Evolutionary conservation across 1,284 basidiomycete species (phyloP), one percentile per base, ranked within the genome.

Genomic region (Cryptococcus hybrid): DNA sequence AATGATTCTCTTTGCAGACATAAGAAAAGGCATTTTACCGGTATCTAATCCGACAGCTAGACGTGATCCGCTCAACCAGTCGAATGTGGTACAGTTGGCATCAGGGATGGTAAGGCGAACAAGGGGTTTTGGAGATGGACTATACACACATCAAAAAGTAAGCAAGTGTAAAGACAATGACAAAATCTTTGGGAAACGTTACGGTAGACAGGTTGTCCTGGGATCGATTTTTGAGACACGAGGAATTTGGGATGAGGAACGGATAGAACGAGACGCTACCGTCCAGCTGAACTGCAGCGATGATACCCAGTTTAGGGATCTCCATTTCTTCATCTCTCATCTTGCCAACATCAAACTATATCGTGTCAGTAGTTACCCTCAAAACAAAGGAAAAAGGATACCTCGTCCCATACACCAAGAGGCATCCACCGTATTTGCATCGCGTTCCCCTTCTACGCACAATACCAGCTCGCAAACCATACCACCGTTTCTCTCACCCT

Each of bases 361-460:
- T 37, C 49, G 15, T 30, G 30, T 15, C 11, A 11, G 18, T 36
- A n/a, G 30, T 34, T 6, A 5, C 35, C 49, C 24, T 24, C 24
- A 24, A 24, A 46, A 9, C 9, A 52, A 36, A n/a, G 13, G 8
- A 12, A 6, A 39, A 3, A 52, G 8, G 64, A 30, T 46, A 78
- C 80, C 50, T 73, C 57, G 67, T 92, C 89, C 67, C 90, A 84
- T 15, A 86, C 84, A 0, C 90, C 90, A 40, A 90, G 71, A 3
- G 92, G 92, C 76, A 91, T 93, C 92, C 92, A 96, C 75, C 87
- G 89, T 13, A 92, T 69, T 52, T 89, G 86, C 62, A 85, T 83
- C 3, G 86, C 88, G 3, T 87, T 83, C 0, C 90, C 82, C 82
- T 15, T 91, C 86, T 5, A 90, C 63, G 64, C 90, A 92, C 0